These are phyloP conservation scores for Pelargonium myrrhifolium DNA, from an alignment of 441 rosid genomes.

Conservation along the genomic window DNA sequence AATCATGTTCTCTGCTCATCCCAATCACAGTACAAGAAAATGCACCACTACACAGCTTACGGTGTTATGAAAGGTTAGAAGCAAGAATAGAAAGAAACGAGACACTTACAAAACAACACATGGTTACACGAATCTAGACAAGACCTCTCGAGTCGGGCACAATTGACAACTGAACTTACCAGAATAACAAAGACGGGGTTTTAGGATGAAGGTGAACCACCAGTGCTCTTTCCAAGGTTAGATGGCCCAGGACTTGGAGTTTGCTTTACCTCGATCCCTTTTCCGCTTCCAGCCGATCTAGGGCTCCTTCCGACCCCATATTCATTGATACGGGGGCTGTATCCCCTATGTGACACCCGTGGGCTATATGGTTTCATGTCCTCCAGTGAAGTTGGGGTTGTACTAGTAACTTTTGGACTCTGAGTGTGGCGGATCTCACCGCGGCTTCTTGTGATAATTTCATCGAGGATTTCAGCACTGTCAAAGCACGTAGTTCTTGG, in stretches of 20 bases:
- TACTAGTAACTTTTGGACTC: conserved; percentile 53
- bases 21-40: conserved; percentile 15
- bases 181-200: background rate
- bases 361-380: conserved; percentile 43
- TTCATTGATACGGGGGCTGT: conserved; percentile 41
- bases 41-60: conserved; percentile 16
- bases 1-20: conserved; percentile 23
- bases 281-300: conserved; percentile 18
- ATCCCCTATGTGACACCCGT: conserved; percentile 25
- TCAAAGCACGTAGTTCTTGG: conserved; percentile 21
- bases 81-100: conserved; percentile 9
- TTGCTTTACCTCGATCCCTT: conserved; percentile 27
- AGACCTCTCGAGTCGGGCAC: conserved; percentile 56
- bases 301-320: conserved; percentile 29
- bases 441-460: conserved; percentile 60
- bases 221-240: conserved; percentile 28
- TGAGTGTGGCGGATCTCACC: conserved; percentile 54
- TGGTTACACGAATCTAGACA: conserved; percentile 18
- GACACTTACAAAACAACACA: conserved; percentile 14
- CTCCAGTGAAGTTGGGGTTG: conserved; percentile 34
- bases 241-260: conserved; percentile 51
- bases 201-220: conserved; percentile 25
- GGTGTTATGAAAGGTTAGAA: conserved; percentile 14
- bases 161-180: conserved; percentile 24
- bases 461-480: conserved; percentile 57